These are phyloP conservation scores for Asterochloris sp. DNA, from an alignment of 139 green algal species.

Conservation along the genomic window DNA sequence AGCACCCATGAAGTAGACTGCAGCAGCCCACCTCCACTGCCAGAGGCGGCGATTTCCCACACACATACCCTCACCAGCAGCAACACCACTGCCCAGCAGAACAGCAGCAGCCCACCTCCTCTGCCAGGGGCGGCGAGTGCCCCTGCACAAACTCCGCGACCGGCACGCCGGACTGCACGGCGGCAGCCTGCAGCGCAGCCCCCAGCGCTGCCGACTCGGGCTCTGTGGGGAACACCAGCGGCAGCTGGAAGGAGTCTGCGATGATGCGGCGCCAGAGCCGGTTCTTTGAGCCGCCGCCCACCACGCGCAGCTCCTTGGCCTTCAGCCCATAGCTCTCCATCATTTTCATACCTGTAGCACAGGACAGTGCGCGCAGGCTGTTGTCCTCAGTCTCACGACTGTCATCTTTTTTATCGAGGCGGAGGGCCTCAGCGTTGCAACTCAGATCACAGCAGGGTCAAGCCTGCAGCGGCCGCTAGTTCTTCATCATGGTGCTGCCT, in stretches of 20 bases:
- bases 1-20: background rate
- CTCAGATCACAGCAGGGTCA: too few species aligned
- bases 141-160: constrained; percentile 55
- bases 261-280: constrained; percentile 80
- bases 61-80: background rate
- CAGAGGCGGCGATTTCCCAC: background rate
- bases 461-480: too few species aligned
- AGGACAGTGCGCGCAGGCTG: too few species aligned
- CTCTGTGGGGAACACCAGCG: constrained; percentile 59
- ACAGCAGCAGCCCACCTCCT: constrained; percentile 28
- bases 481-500: too few species aligned
- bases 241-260: constrained; percentile 52
- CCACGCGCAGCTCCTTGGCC: constrained; percentile 58
- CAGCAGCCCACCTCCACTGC: background rate
- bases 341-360: constrained; percentile 21
- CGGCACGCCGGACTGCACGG: constrained; percentile 37
- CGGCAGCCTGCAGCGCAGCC: constrained; percentile 81
- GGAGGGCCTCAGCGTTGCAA: too few species aligned
- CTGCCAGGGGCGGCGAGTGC: constrained; percentile 44
- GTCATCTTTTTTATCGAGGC: too few species aligned
- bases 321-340: constrained; percentile 45
- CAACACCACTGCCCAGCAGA: background rate
- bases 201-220: constrained; percentile 79
- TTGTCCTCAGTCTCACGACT: too few species aligned
- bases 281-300: constrained; percentile 80